phyloP scores from a whole-genome alignment of 2,329 filamentous ascomycete species.

The Botrytis cinerea region DNA sequence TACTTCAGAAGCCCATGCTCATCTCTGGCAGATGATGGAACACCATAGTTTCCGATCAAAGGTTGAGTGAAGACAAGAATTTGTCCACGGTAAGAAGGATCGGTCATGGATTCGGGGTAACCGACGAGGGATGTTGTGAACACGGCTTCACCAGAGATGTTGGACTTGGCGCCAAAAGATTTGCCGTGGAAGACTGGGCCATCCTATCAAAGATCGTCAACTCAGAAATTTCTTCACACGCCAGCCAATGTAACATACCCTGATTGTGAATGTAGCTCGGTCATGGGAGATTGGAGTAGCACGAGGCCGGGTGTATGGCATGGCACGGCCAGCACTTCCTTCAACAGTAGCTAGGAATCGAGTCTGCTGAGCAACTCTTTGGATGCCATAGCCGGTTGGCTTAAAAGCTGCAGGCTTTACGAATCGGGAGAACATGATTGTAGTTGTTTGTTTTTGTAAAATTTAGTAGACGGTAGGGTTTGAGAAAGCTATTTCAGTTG shows the following conservation, averaged over 20 bases:
- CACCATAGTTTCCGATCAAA: constrained; percentile 97
- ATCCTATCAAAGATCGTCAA: constrained; percentile 57
- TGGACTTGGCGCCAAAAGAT: constrained; percentile 93
- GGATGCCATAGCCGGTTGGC: constrained; percentile 39
- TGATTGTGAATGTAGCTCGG: constrained; percentile 91
- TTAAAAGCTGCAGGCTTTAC: constrained; percentile 54
- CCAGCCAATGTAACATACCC: constrained; percentile 53
- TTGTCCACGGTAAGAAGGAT: constrained; percentile 87
- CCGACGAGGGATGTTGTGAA: constrained; percentile 98
- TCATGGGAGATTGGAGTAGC: constrained; percentile 71
- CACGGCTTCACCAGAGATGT: constrained; percentile 96
- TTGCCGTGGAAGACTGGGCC: constrained; percentile 95
- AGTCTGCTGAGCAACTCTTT: constrained; percentile 42
- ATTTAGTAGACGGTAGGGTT: constrained; percentile 29
- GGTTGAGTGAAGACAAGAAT: constrained; percentile 98
- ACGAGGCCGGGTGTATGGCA: constrained; percentile 59
- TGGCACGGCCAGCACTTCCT: constrained; percentile 68
- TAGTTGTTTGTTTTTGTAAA: constrained; percentile 34
- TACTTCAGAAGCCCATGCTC: constrained; percentile 90
- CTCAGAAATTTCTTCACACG: constrained; percentile 8
- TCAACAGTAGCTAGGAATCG: constrained; percentile 66
- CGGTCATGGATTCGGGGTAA: constrained; percentile 93
- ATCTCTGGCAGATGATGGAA: constrained; percentile 83
- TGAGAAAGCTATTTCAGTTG: constrained; percentile 41
- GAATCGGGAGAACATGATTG: constrained; percentile 62